Evolutionary conservation across 352 stramenopile genomes (phyloP).

Genomic region (Globisporangium perplexum): DNA sequence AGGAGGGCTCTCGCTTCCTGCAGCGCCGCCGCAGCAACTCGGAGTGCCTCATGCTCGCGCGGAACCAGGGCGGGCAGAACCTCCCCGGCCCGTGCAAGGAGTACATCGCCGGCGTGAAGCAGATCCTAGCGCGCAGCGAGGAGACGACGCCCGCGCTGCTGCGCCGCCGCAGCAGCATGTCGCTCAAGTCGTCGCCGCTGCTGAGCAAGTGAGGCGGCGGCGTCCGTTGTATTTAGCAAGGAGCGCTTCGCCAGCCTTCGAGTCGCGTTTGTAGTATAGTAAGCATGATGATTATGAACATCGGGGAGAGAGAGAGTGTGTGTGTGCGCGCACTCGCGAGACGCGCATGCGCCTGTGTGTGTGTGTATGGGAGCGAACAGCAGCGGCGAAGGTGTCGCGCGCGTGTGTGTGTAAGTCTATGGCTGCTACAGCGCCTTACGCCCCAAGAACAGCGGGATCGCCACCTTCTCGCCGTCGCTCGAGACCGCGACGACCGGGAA

Average conservation of each 20-base stretch:
- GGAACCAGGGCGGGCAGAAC: slow-evolving; percentile 39
- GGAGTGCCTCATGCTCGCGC: slow-evolving; percentile 73
- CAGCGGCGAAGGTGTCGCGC: background rate
- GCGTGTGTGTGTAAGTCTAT: background rate
- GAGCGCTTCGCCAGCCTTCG: background rate
- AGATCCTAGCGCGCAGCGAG: slow-evolving; percentile 71
- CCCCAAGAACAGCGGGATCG: slow-evolving; percentile 21
- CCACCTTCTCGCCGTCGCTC: slow-evolving; percentile 9
- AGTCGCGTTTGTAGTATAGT: slow-evolving; percentile 6
- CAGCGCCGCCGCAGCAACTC: slow-evolving; percentile 71
- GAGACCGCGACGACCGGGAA: slow-evolving; percentile 29
- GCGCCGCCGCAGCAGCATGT: slow-evolving; percentile 61
- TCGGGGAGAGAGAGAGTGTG: background rate
- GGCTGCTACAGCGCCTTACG: background rate
- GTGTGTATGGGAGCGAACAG: background rate
- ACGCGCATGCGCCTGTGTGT: no score
- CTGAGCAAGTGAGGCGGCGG: slow-evolving; percentile 8
- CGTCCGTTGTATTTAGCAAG: slow-evolving; percentile 12
- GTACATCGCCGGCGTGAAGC: slow-evolving; percentile 84
- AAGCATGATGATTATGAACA: slow-evolving; percentile 2
- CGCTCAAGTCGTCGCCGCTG: slow-evolving; percentile 38
- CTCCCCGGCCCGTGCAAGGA: slow-evolving; percentile 73
- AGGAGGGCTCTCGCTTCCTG: slow-evolving; percentile 22
- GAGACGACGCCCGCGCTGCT: slow-evolving; percentile 32
- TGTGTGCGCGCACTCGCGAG: no score